Evolutionary conservation across 192 early-diverging fungal species (phyloP).

Genomic region (Coemansia sp.): DNA sequence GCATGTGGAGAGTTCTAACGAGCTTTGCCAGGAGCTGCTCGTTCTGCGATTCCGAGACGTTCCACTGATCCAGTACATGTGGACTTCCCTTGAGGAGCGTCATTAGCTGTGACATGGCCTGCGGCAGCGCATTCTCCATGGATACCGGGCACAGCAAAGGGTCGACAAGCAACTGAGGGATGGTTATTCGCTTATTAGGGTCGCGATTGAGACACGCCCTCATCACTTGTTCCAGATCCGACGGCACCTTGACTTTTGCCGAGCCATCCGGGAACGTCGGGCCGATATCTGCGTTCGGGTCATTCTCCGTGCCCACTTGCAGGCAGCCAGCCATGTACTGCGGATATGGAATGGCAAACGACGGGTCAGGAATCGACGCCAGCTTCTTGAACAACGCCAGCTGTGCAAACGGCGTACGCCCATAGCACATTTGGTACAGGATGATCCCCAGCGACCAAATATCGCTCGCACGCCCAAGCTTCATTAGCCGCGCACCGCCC

Average conservation of each 20-base stretch:
- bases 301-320: conserved; percentile 35
- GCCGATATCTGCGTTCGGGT: conserved; percentile 31
- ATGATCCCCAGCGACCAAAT: conserved; percentile 96
- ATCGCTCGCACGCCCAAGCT: conserved; percentile 82
- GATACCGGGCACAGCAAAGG: conserved; percentile 62
- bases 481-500: conserved; percentile 40
- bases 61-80: conserved; percentile 52
- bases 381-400: conserved; percentile 71
- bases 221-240: conserved; percentile 65
- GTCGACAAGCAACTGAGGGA: conserved; percentile 70
- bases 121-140: conserved; percentile 39
- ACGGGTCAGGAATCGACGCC: conserved; percentile 71
- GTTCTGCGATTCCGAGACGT: conserved; percentile 46
- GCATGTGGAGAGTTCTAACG: conserved; percentile 25
- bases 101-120: conserved; percentile 50
- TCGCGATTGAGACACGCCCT: conserved; percentile 72
- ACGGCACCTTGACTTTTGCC: conserved; percentile 50
- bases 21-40: conserved; percentile 35
- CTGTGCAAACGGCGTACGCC: conserved; percentile 80
- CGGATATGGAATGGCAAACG: conserved; percentile 70
- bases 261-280: conserved; percentile 21
- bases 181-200: conserved; percentile 66
- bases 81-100: conserved; percentile 46
- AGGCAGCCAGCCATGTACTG: conserved; percentile 45
- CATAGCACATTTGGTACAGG: conserved; percentile 90